Evolutionary conservation across 1,284 basidiomycete species (phyloP).

Genomic region (Vanrija humicola): DNA sequence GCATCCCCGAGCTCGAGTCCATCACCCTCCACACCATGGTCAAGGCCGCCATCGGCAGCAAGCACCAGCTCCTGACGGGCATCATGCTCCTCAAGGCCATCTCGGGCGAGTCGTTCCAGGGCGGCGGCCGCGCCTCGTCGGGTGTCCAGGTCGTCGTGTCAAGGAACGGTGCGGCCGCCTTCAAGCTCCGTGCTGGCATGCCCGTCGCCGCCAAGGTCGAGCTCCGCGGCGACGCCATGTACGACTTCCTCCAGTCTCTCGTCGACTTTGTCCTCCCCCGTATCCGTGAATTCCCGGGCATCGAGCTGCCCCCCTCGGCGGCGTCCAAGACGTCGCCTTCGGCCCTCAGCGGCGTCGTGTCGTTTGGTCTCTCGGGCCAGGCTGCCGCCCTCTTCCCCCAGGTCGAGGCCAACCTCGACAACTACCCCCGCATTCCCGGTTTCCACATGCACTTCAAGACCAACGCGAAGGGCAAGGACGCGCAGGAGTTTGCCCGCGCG

Average conservation of each 20-base stretch:
- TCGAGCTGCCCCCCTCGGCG: constrained; percentile 67
- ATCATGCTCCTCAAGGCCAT: constrained; percentile 85
- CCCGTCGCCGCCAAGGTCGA: constrained; percentile 87
- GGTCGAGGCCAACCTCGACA: constrained; percentile 84
- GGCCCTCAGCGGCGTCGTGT: constrained; percentile 79
- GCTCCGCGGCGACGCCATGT: constrained; percentile 84
- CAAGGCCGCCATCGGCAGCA: constrained; percentile 71
- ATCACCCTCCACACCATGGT: constrained; percentile 81
- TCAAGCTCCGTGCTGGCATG: constrained; percentile 74
- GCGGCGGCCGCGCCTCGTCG: constrained; percentile 63
- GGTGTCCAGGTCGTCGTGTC: constrained; percentile 80
- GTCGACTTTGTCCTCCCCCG: constrained; percentile 93
- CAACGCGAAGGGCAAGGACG: constrained; percentile 73
- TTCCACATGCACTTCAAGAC: constrained; percentile 91
- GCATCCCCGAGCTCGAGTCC: constrained; percentile 71
- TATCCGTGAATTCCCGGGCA: constrained; percentile 81
- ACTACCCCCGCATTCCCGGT: constrained; percentile 76
- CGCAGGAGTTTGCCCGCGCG: constrained; percentile 77
- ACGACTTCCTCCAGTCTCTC: constrained; percentile 83
- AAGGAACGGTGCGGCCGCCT: constrained; percentile 75
- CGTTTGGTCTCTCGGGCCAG: constrained; percentile 75
- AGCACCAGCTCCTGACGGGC: constrained; percentile 71
- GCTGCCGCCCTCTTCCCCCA: constrained; percentile 92
- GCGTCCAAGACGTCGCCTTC: constrained; percentile 58
- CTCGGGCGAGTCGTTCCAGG: constrained; percentile 71